These are phyloP conservation scores for Colletotrichum gloeosporioides DNA, from an alignment of 2,329 filamentous ascomycete species.

Conservation along the genomic window DNA sequence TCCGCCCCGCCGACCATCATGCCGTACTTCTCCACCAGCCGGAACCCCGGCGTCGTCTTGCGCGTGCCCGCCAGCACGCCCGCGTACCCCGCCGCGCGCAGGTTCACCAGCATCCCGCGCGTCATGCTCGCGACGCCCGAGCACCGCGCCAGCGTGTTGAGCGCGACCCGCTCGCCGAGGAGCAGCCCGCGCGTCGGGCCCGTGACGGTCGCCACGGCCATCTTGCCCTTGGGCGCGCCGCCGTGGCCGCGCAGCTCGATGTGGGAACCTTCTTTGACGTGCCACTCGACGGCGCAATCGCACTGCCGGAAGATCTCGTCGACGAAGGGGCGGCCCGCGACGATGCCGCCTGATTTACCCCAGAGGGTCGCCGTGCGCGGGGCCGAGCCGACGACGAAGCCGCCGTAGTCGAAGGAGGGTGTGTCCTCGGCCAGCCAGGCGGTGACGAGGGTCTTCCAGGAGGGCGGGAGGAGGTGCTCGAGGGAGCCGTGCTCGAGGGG, in stretches of 20 bases:
- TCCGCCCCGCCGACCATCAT: constrained; percentile 95
- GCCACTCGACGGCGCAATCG: constrained; percentile 92
- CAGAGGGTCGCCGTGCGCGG: constrained; percentile 69
- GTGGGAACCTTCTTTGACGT: constrained; percentile 74
- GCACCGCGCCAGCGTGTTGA: constrained; percentile 90
- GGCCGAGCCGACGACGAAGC: constrained; percentile 87
- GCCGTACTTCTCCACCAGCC: constrained; percentile 96
- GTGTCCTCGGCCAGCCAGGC: constrained; percentile 96
- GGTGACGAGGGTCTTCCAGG: constrained; percentile 81
- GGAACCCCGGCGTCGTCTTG: constrained; percentile 96
- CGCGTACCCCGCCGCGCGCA: constrained; percentile 73
- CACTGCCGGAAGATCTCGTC: constrained; percentile 90
- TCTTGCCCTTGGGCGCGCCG: constrained; percentile 47
- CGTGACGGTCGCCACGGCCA: constrained; percentile 77
- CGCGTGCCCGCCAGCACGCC: constrained; percentile 92
- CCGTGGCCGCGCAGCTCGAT: constrained; percentile 62
- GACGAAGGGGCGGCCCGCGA: constrained; percentile 95
- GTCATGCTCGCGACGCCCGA: constrained; percentile 85
- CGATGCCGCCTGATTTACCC: constrained; percentile 75
- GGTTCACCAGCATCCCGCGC: constrained; percentile 56
- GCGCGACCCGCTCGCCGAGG: constrained; percentile 89
- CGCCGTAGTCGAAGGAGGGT: constrained; percentile 95
- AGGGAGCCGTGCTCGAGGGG: constrained; percentile 45
- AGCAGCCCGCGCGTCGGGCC: constrained; percentile 83
- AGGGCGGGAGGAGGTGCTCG: constrained; percentile 79